Base-by-base conservation (phyloP, 305 asterid genomes). In the Fraxinus greggii region DNA sequence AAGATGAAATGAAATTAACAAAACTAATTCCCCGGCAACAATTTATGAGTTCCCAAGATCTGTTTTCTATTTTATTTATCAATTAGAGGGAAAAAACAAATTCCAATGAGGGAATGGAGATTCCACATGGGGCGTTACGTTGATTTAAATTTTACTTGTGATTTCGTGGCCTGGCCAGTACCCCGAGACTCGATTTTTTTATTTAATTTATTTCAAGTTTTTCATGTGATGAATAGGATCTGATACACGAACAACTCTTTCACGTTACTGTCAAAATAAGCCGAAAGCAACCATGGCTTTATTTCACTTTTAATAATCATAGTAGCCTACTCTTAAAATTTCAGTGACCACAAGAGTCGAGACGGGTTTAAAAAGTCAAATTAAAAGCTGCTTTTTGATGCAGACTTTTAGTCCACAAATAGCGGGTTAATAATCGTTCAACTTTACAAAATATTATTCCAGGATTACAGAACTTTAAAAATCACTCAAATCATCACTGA, bases 41-140 rank as follows among this genome's bases (percentile, higher is more conserved):
- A 70, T 67, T 67, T 67, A 67, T 31, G 38, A 70, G 40, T 29
- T 29, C 40, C 36, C 75, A 69, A 29, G 80, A 61, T 38, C 76
- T 63, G 48, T 29, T 31, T 51, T 77, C 33, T 48, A 29, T 2
- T 70, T 19, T 12, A 3, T 32, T 2, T 0, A 45, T 17, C 23
- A 31, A 26, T 48, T 48, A 42, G 38, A 21, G 54, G 17, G 51
- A 35, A 56, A 21, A 72, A 79, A 80, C 89, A 84, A 84, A 76
- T 86, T 85, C 90, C 90, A 83, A 90, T 82, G 80, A 82, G 74
- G 65, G 84, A 76, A 86, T 85, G 73, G 84, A 84, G 89, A 86
- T 78, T 83, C 90, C 90, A 84, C 90, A 80, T 86, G 93, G 88
- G 85, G 70, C 86, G 87, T 88, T 83, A 85, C 91, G 93, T 81